Conservation (phyloP, 2,329 filamentous ascomycete genomes). For the Cadophora sp. region DNA sequence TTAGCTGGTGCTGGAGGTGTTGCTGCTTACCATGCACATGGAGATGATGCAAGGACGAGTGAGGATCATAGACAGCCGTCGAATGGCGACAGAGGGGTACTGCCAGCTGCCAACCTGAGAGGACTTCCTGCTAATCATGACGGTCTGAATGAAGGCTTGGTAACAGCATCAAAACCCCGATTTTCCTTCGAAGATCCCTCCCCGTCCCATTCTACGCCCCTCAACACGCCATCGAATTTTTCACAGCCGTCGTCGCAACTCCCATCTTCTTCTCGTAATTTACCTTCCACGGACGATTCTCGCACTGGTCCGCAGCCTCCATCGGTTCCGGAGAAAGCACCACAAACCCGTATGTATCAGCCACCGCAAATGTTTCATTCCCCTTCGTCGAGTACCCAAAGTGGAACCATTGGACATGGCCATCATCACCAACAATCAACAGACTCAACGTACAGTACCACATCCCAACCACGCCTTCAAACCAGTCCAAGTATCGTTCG, state of each 20-base stretch:
- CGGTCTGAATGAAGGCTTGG: constrained; percentile 45
- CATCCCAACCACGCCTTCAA: constrained; percentile 43
- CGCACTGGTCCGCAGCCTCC: constrained; percentile 17
- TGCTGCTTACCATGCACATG: constrained; percentile 49
- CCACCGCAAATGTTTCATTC: constrained; percentile 28
- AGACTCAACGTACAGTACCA: constrained; percentile 35
- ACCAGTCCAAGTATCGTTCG: constrained; percentile 54
- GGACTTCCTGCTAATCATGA: constrained; percentile 45
- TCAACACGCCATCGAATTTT: constrained; percentile 28
- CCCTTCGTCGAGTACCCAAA: constrained; percentile 20
- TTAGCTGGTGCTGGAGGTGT: constrained; percentile 73
- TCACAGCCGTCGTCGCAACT: constrained; percentile 32
- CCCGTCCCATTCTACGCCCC: constrained; percentile 28
- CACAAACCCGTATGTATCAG: constrained; percentile 31
- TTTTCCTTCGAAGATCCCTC: constrained; percentile 41
- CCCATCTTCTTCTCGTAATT: constrained; percentile 21
- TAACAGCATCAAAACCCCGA: constrained; percentile 41
- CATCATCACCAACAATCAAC: constrained; percentile 32
- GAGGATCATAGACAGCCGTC: constrained; percentile 38
- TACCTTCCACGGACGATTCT: constrained; percentile 15
- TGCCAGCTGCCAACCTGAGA: constrained; percentile 43
- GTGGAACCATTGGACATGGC: constrained; percentile 16
- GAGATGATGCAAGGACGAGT: constrained; percentile 27
- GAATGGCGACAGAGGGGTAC: constrained; percentile 50
- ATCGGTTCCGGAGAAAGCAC: constrained; percentile 12